Conservation (phyloP, 139 green algal genomes). For the Diplosphaera chodatii region DNA sequence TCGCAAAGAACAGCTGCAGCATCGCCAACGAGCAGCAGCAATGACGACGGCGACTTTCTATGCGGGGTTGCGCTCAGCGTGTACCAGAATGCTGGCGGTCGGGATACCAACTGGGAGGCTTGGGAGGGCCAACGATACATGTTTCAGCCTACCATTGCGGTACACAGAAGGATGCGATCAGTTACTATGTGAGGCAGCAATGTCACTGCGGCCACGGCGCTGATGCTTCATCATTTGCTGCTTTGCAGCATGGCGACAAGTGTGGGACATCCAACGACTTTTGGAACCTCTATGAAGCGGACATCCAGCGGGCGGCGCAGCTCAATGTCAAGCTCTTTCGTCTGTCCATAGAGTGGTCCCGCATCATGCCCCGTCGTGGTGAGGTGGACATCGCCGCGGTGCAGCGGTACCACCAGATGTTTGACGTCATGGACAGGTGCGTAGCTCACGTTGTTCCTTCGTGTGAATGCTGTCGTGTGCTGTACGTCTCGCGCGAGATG, state of each 20-base stretch:
- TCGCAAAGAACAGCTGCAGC: too few species aligned
- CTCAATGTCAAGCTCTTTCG: constrained; percentile 62
- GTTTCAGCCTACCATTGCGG: constrained; percentile 8
- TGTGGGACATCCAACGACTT: constrained; percentile 51
- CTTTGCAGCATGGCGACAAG: neutral
- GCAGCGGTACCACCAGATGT: constrained; percentile 27
- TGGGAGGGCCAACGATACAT: constrained; percentile 11
- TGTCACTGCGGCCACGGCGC: too few species aligned
- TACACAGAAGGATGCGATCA: too few species aligned
- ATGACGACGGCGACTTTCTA: constrained; percentile 6
- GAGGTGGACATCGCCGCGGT: constrained; percentile 49
- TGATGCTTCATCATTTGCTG: too few species aligned
- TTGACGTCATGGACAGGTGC: constrained; percentile 12
- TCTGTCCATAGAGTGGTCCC: constrained; percentile 69
- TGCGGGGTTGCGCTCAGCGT: constrained; percentile 8
- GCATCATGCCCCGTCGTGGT: constrained; percentile 52
- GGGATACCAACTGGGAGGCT: constrained; percentile 14
- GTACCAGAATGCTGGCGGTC: constrained; percentile 24
- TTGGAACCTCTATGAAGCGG: constrained; percentile 53
- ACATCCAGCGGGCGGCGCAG: constrained; percentile 45
- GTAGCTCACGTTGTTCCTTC: too few species aligned
- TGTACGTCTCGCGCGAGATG: too few species aligned
- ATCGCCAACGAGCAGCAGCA: too few species aligned
- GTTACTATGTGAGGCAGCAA: too few species aligned
- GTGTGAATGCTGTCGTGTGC: too few species aligned